Evolutionary conservation across 306 rosid genomes (phyloP), one percentile per base, ranked within the genome.

Genomic region (Lathyrus sativus): DNA sequence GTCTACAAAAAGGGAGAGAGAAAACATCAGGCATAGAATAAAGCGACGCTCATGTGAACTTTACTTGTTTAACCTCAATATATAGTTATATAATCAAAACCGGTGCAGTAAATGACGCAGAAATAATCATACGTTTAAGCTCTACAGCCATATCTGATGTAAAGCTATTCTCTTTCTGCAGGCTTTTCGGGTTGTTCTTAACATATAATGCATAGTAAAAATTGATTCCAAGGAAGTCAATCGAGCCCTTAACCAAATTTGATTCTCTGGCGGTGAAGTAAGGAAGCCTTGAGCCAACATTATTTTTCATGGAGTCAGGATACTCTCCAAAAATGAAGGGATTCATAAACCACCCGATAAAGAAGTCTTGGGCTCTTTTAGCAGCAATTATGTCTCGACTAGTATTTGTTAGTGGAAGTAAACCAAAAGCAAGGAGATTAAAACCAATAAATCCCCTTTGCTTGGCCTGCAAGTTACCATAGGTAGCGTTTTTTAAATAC

Each of bases 381-480:
- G 68, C 17, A 6, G 95, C 89, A 3, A 19, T 68, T 65, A 48
- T 28, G 54, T 86, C 91, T 48, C 78, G 75, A 28, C 10, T 68
- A 14, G 80, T 70, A 67, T 77, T 77, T 56, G 81, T 70, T n/a
- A 26, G 57, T 31, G 91, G 95, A 77, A 76, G 2, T 44, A 62
- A 18, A 70, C 79, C 54, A 65, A 5, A 48, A 3, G 67, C 0
- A 62, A 67, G 68, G 5, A 88, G 17, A 74, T 76, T 82, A 46
- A 88, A 53, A 65, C 95, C 95, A 26, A 88, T 54, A 71, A 59
- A 71, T 11, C 95, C 95, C 1, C 55, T 80, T 53, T 88, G 89
- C 79, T 62, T 78, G 45, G 43, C 55, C 91, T 86, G 86, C 74
- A 81, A 18, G 12, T 29, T 33, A 51, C 8, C 54, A 49, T 1